Evolutionary conservation across 768 basidiomycete genomes (phyloP).

Genomic region (Asterophora parasitica): DNA sequence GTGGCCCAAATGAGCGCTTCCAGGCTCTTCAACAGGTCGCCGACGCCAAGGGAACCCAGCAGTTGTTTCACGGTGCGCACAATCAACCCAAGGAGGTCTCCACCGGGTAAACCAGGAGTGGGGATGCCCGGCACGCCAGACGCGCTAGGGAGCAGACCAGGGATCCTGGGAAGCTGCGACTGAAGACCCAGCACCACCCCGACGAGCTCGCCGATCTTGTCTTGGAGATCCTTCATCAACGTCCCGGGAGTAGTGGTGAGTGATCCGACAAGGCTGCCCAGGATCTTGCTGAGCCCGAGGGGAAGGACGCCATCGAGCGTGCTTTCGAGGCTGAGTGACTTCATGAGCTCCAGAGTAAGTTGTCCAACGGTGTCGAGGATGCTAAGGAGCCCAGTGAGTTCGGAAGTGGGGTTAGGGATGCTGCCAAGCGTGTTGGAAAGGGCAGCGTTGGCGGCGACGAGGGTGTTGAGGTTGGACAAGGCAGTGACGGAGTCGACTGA

Average conservation of each 20-base stretch:
- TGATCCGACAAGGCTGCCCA: not conserved
- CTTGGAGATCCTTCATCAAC: not conserved
- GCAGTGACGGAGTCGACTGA: constrained; percentile 13
- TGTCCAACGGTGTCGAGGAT: constrained; percentile 5
- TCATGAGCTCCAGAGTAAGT: not conserved
- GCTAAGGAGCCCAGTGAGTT: not conserved
- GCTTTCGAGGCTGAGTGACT: not conserved
- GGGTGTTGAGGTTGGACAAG: not conserved
- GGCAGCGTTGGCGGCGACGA: not conserved
- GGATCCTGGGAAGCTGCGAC: not conserved
- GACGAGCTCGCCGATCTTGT: not conserved
- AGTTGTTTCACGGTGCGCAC: not conserved
- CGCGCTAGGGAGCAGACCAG: not conserved
- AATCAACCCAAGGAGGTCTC: not conserved
- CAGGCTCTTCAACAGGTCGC: not conserved
- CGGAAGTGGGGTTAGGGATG: not conserved
- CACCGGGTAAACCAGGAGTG: constrained; percentile 1
- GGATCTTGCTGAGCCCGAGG: not conserved
- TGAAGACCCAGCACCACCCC: not conserved
- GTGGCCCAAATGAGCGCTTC: not conserved
- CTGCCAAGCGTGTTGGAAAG: not conserved
- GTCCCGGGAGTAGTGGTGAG: not conserved
- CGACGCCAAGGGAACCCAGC: not conserved
- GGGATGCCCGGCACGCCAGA: constrained; percentile 1
- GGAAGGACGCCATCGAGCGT: not conserved